A percentile compares a stretch with the other conserved stretches of the same genome.
These are phyloP conservation scores for Penicillium sp. DNA, from an alignment of 2,329 filamentous ascomycete genomes.

Conservation along the genomic window DNA sequence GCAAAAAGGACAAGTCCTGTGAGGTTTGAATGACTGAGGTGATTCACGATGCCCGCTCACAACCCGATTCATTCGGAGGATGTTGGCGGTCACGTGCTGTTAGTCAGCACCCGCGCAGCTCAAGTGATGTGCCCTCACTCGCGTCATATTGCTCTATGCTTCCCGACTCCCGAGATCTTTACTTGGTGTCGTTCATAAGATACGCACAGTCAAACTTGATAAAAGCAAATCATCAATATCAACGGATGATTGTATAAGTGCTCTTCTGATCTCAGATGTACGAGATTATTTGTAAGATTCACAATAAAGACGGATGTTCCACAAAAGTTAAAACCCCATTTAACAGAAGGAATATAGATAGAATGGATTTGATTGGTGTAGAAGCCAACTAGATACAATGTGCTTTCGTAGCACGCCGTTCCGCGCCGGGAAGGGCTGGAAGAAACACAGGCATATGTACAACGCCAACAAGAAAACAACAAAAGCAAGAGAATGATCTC, in stretches of 20 bases:
- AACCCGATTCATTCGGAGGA: slow-evolving; percentile 13
- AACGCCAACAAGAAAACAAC: slow-evolving; percentile 7
- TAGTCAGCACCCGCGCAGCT: slow-evolving; percentile 1
- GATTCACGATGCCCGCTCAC: slow-evolving; percentile 9
- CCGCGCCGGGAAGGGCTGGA: slow-evolving; percentile 6
- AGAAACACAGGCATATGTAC: slow-evolving; percentile 11
- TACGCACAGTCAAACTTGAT: too few relatives aligned
- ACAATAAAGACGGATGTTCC: too few relatives aligned
- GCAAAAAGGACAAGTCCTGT: slow-evolving; percentile 8
- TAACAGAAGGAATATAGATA: too few relatives aligned
- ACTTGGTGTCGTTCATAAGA: too few relatives aligned
- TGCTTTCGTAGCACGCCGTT: slow-evolving; percentile 11
- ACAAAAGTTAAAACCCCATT: too few relatives aligned
- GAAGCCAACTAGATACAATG: slow-evolving; percentile 17
- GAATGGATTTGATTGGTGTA: neutral
- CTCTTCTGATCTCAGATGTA: too few relatives aligned
- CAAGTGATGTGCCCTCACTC: too few relatives aligned
- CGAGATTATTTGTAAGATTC: too few relatives aligned
- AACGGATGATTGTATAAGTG: too few relatives aligned
- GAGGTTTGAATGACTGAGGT: slow-evolving; percentile 4
- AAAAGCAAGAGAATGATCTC: neutral
- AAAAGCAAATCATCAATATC: too few relatives aligned
- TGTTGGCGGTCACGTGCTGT: slow-evolving; percentile 9
- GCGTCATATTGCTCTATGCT: too few relatives aligned
- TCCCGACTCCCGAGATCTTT: too few relatives aligned